Evolutionary conservation across 2,329 filamentous ascomycete genomes (phyloP).

Genomic region (Tolypocladium endophyticum): DNA sequence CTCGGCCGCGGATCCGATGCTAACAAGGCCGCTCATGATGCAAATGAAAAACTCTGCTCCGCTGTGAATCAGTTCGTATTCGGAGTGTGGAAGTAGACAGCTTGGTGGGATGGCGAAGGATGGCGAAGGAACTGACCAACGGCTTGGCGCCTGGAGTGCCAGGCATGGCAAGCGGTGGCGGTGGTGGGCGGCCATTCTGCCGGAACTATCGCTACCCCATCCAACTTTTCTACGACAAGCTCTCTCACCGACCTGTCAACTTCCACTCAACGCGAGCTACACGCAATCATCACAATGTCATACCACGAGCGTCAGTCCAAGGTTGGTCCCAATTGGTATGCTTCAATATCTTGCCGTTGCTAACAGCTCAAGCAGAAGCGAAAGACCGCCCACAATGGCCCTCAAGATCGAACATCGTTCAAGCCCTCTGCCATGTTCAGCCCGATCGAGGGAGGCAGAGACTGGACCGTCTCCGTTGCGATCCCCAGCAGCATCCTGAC

Average conservation of each 20-base stretch:
- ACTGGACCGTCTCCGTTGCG: constrained; percentile 68
- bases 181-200: constrained; percentile 11
- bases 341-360: background rate
- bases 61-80: background rate
- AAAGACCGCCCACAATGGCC: constrained; percentile 32
- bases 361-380: constrained; percentile 31
- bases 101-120: background rate
- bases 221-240: constrained; percentile 6
- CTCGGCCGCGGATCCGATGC: constrained; percentile 56
- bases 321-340: constrained; percentile 7
- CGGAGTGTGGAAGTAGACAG: background rate
- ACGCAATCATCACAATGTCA: constrained; percentile 15
- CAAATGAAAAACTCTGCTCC: background rate
- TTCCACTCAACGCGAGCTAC: background rate
- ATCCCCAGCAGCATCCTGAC: constrained; percentile 68
- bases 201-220: constrained; percentile 7
- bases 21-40: constrained; percentile 36
- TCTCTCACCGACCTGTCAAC: background rate
- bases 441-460: constrained; percentile 48
- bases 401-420: constrained; percentile 31
- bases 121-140: constrained; percentile 9
- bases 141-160: constrained; percentile 1
- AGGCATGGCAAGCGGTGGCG: constrained; percentile 9
- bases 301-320: constrained; percentile 21
- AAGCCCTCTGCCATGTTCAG: constrained; percentile 62